A percentile compares a stretch with the other conserved stretches of the same genome.
Evolutionary conservation across 2,329 filamentous ascomycete genomes (phyloP).

Genomic region (Calonectria naviculata): DNA sequence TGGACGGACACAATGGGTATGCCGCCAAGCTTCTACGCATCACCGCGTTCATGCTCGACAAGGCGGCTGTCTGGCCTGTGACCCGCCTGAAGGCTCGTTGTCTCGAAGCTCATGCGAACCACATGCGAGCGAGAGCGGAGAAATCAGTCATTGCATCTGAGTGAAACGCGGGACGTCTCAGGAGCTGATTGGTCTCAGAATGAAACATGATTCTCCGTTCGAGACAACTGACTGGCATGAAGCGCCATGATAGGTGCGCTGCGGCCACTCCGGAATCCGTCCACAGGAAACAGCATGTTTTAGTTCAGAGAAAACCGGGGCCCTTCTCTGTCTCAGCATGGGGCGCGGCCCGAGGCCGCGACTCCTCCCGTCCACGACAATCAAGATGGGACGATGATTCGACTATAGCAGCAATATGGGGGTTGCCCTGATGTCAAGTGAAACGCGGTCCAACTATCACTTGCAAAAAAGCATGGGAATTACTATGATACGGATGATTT

Average conservation of each 20-base stretch:
- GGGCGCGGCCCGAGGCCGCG: not conserved
- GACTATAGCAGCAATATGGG: not conserved
- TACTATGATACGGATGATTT: slow-evolving; percentile 11
- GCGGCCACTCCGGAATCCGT: not conserved
- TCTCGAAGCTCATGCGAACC: slow-evolving; percentile 64
- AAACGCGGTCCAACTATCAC: not conserved
- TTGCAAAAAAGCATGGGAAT: not conserved
- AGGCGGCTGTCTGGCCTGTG: slow-evolving; percentile 89
- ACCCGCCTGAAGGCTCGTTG: slow-evolving; percentile 66
- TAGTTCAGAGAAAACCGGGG: not conserved
- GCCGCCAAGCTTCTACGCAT: slow-evolving; percentile 86
- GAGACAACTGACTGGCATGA: not conserved
- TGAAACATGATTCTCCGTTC: not conserved
- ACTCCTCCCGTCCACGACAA: not conserved
- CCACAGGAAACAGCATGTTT: not conserved
- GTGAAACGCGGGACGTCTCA: slow-evolving; percentile 33
- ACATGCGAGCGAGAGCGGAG: slow-evolving; percentile 63
- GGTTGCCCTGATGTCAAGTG: not conserved
- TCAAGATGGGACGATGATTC: not conserved
- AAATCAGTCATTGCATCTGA: slow-evolving; percentile 59
- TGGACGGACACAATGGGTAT: slow-evolving; percentile 76
- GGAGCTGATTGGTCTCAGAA: not conserved
- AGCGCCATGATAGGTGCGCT: not conserved
- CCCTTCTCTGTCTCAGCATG: not conserved
- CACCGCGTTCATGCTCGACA: slow-evolving; percentile 88